Evolutionary conservation across 345 rosid species (phyloP).

Genomic region (Anacardium occidentale): DNA sequence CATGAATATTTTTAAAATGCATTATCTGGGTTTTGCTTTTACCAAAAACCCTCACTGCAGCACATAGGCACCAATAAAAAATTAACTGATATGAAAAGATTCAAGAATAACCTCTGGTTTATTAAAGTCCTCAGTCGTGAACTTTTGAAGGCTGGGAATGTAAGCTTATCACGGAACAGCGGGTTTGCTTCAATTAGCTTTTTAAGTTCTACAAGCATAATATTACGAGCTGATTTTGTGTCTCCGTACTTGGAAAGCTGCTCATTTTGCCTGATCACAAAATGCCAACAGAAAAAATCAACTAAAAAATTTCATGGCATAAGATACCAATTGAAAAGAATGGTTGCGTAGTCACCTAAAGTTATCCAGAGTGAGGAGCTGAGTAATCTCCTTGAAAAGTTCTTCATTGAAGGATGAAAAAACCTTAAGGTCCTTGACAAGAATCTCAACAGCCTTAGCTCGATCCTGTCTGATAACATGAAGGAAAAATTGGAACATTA

Average conservation of each 20-base stretch:
- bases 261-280: constrained; percentile 57
- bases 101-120: constrained; percentile 67
- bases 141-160: constrained; percentile 58
- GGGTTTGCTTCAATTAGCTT: constrained; percentile 82
- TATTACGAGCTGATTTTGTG: constrained; percentile 65
- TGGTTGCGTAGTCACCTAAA: constrained; percentile 49
- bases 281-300: constrained; percentile 13
- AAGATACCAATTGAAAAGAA: constrained; percentile 11
- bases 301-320: constrained; percentile 6
- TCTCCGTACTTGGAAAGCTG: constrained; percentile 85
- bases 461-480: constrained; percentile 56
- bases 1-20: not conserved
- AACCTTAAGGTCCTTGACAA: constrained; percentile 72
- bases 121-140: constrained; percentile 81
- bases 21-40: not conserved
- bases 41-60: constrained; percentile 3
- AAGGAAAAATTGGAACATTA: constrained; percentile 12
- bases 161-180: constrained; percentile 69
- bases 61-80: not conserved
- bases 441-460: constrained; percentile 77
- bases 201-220: constrained; percentile 67
- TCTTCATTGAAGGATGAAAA: constrained; percentile 73
- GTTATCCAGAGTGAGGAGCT: constrained; percentile 65
- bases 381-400: constrained; percentile 76
- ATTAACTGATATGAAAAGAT: constrained; percentile 6